Percentiles rank a stretch among this genome's conserved stretches.
Conservation (phyloP, 2,329 filamentous ascomycete species). For the Paraconiothyrium sp. region DNA sequence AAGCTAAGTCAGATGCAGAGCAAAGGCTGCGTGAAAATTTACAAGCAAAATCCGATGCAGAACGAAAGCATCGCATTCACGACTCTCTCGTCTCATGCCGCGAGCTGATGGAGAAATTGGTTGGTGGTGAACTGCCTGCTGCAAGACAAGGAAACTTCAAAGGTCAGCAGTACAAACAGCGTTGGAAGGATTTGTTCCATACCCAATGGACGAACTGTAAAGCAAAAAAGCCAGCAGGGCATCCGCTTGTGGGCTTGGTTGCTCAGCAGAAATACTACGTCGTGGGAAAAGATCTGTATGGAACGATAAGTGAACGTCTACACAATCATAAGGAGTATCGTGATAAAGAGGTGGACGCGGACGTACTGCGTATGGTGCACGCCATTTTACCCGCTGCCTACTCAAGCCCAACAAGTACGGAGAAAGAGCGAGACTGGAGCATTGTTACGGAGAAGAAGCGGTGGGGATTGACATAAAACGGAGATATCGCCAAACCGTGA, state of each 20-base stretch:
- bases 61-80: constrained; percentile 10
- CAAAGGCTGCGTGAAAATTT: constrained; percentile 6
- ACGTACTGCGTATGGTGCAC: constrained; percentile 5
- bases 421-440: constrained; percentile 8
- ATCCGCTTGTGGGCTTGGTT: constrained; percentile 13
- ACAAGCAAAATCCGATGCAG: constrained; percentile 1
- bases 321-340: constrained; percentile 15
- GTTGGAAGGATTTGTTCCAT: constrained; percentile 13
- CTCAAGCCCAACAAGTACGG: constrained; percentile 5
- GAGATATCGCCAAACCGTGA: neutral
- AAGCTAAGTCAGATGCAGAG: constrained; percentile 3
- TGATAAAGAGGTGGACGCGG: constrained; percentile 11
- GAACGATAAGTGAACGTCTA: constrained; percentile 14
- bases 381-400: constrained; percentile 8
- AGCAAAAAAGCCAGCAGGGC: neutral
- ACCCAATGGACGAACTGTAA: constrained; percentile 14
- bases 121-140: constrained; percentile 3
- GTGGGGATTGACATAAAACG: constrained; percentile 9
- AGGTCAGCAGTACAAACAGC: constrained; percentile 11
- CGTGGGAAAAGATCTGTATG: constrained; percentile 13
- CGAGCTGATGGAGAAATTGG: constrained; percentile 17
- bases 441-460: constrained; percentile 9
- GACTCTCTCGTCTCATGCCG: constrained; percentile 13
- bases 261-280: constrained; percentile 5
- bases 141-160: constrained; percentile 5